Evolutionary conservation across 352 stramenopile genomes (phyloP), one percentile per base, ranked within the genome.

Genomic region (Peronospora farinosa): DNA sequence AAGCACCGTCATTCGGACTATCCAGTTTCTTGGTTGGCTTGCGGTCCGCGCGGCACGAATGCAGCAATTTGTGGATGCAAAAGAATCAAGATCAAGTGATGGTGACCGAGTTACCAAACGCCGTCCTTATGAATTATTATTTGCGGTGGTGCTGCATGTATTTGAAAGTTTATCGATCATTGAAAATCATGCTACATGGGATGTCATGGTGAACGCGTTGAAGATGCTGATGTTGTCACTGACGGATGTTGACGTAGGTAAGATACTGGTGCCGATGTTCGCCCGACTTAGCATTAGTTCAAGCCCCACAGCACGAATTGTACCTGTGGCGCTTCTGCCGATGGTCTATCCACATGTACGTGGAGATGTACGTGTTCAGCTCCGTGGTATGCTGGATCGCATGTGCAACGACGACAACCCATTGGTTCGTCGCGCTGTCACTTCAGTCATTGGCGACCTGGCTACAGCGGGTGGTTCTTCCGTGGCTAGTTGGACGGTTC

Each of bases 381-480:
- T 95, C 7, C 81, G 84, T 21, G 84, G 84, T 12, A 92, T 95
- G 79, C 77, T 92, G 19, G 84, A 95, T 41, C 79, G 84, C 4
- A 86, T 95, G 67, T 90, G 77, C 48, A 87, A 78, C 35, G 84
- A 95, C 31, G 84, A 95, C 37, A 91, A 92, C 39, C 81, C 84
- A 11, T 54, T 95, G 1, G 84, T 95, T 25, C 81, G 84, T 35
- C 81, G 84, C 15, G 84, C 81, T 12, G 84, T 90, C 30, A 86
- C 74, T 16, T 89, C 81, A 7, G 79, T 91, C n/a, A 88, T 95
- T 51, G 77, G 74, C 1, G 76, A 89, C 21, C 60, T 92, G 16
- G 81, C 84, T 8, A 54, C 55, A 31, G 74, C 77, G 1, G 69
- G 72, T 27, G 81, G 81, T 35, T 49, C 68, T 17, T 35, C 62